Conservation (phyloP, 148 eudicot genomes). For the Bassia scoparia region DNA sequence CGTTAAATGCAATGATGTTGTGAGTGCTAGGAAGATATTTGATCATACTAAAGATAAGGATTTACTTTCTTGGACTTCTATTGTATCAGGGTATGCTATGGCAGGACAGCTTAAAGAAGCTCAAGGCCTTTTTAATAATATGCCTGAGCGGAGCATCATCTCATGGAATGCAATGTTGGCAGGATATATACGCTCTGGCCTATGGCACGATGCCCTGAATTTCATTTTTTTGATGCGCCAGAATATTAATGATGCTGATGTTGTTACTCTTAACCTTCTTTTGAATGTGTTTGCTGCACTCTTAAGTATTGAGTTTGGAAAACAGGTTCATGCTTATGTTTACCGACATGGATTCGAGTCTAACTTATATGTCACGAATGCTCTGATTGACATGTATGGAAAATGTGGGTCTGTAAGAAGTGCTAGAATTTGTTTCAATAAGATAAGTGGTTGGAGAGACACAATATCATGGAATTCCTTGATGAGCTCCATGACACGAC, state of each 20-base stretch:
- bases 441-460: slow-evolving; percentile 53
- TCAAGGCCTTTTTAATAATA: slow-evolving; percentile 52
- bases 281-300: slow-evolving; percentile 57
- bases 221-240: slow-evolving; percentile 44
- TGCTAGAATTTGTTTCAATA: slow-evolving; percentile 52
- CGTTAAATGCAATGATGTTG: slow-evolving; percentile 48
- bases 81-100: slow-evolving; percentile 59
- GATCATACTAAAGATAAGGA: slow-evolving; percentile 38
- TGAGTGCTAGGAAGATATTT: slow-evolving; percentile 44
- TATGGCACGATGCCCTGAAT: slow-evolving; percentile 63
- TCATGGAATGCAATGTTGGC: slow-evolving; percentile 79
- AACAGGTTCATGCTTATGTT: slow-evolving; percentile 60
- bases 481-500: slow-evolving; percentile 47
- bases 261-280: slow-evolving; percentile 50
- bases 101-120: slow-evolving; percentile 56
- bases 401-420: slow-evolving; percentile 57
- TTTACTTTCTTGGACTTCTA: slow-evolving; percentile 49
- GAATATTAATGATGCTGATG: slow-evolving; percentile 31
- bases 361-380: slow-evolving; percentile 47
- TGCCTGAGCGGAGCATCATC: slow-evolving; percentile 59
- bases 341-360: slow-evolving; percentile 46
- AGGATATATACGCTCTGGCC: slow-evolving; percentile 46
- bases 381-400: slow-evolving; percentile 77
- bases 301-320: slow-evolving; percentile 62
- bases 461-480: slow-evolving; percentile 62